A percentile compares a stretch with the other conserved stretches of the same genome.
Conservation (phyloP, 345 rosid species). For the Geranium rotundifolium region DNA sequence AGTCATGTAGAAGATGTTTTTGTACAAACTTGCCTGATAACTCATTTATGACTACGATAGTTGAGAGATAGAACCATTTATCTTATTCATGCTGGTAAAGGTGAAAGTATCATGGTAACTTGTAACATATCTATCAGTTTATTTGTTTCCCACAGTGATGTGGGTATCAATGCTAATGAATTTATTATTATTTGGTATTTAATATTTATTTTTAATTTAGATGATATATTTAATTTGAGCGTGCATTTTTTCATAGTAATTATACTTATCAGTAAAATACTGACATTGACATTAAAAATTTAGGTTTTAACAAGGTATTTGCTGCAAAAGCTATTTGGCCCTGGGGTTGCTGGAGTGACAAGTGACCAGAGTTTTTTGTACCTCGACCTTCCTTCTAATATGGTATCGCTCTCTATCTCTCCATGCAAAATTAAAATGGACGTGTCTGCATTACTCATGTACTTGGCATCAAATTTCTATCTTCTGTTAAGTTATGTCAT, state of each 20-base stretch:
- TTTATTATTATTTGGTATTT: no score
- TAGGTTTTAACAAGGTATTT: slow-evolving; percentile 77
- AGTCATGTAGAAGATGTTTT: no score
- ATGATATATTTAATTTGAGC: background rate
- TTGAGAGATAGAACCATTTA: no score
- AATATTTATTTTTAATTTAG: no score
- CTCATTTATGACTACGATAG: no score
- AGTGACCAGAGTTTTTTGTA: slow-evolving; percentile 44
- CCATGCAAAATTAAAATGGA: slow-evolving; percentile 1
- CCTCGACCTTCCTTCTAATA: slow-evolving; percentile 83
- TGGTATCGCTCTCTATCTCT: slow-evolving; percentile 34
- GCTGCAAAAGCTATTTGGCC: slow-evolving; percentile 69
- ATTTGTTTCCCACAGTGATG: no score
- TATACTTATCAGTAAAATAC: background rate
- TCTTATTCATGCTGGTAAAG: no score
- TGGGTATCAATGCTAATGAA: no score
- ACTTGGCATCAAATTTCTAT: background rate
- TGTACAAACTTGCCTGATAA: no score
- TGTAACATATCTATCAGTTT: no score
- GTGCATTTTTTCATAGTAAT: background rate
- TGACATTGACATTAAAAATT: slow-evolving; percentile 1
- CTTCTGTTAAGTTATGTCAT: background rate
- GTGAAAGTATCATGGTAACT: no score
- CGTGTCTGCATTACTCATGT: background rate
- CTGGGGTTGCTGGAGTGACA: slow-evolving; percentile 49